A percentile compares a stretch with the other conserved stretches of the same genome.
Conservation (phyloP, 2,329 filamentous ascomycete genomes). For the Aspergillus piperis region DNA sequence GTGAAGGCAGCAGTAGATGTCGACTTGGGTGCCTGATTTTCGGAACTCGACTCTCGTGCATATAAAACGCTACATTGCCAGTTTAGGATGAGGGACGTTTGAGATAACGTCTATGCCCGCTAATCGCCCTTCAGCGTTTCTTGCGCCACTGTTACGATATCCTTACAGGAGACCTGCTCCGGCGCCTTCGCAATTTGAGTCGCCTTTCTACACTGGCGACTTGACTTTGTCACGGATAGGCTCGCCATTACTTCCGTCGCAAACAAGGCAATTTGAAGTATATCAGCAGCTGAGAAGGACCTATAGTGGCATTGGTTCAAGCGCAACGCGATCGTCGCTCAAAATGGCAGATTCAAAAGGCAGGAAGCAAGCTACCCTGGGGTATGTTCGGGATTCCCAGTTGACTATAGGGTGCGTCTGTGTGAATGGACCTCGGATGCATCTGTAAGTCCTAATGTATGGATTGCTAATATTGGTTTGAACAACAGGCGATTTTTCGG, state of each 20-base stretch:
- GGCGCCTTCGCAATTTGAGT: conserved; percentile 4
- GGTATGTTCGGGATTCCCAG: conserved; percentile 79
- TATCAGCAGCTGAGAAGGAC: not conserved
- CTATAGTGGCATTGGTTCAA: not conserved
- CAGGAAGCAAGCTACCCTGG: conserved; percentile 76
- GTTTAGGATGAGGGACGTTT: conserved; percentile 2
- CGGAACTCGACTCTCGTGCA: not conserved
- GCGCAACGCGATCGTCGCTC: not conserved
- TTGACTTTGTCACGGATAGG: not conserved
- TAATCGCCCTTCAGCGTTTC: conserved; percentile 11
- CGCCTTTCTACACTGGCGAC: not conserved
- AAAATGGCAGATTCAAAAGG: conserved; percentile 24
- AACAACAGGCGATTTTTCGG: conserved; percentile 81
- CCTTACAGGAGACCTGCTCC: conserved; percentile 15
- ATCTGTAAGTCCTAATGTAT: not conserved
- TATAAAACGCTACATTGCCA: not conserved
- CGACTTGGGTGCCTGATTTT: conserved; percentile 3
- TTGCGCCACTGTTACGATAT: conserved; percentile 11
- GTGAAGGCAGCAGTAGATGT: conserved; percentile 6
- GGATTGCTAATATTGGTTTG: not conserved
- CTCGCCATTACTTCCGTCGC: not conserved
- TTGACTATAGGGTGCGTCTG: conserved; percentile 68
- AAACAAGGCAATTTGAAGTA: not conserved
- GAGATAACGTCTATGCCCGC: conserved; percentile 20
- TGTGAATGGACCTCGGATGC: not conserved